Evolutionary conservation across 257 asterid genomes (phyloP), one percentile per base, ranked within the genome.

Genomic region (Solanum virginianum): DNA sequence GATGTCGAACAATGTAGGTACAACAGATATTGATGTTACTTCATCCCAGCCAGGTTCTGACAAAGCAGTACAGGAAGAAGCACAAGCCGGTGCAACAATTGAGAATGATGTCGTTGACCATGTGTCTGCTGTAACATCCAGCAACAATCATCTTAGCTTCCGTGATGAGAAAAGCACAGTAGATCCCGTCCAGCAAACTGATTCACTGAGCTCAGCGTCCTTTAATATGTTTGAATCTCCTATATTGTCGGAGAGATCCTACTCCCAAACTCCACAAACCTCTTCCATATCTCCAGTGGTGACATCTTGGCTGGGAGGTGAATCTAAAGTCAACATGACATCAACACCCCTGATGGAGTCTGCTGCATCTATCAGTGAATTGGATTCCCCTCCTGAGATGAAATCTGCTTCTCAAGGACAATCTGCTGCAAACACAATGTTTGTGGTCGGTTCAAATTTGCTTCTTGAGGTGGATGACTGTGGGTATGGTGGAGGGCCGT

Each of bases 401-500:
- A 92, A 92, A 81, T 83, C 91, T 47, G 80, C 88, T 88, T 89
- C 91, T 87, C 97, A 93, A 89, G 86, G 88, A 66, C 95, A 90
- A 65, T 84, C 89, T 91, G 90, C 91, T 80, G 86, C 94, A 75
- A 90, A 87, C 89, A 63, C 88, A 55, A 86, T 91, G 85, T 92
- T 91, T 80, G 87, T 85, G 0, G 89, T 93, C 36, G 91, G 90
- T 88, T 90, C 99, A 26, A 93, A 89, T 80, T 93, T 93, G 82
- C 96, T 97, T 80, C 94, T 97, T 85, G 97, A 95, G 87, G 98
- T 97, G 83, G 99, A 97, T 87, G 97, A 97, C 86, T 92, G 93
- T 90, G 98, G 99, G 77, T 95, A 95, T 89, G 98, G 99, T 82
- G 98, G 99, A n/a, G 99, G 99, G 26, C 99, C 99, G 13, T 97